Conservation (phyloP, 169 alveolate genomes). For the Eimeria necatrix region DNA sequence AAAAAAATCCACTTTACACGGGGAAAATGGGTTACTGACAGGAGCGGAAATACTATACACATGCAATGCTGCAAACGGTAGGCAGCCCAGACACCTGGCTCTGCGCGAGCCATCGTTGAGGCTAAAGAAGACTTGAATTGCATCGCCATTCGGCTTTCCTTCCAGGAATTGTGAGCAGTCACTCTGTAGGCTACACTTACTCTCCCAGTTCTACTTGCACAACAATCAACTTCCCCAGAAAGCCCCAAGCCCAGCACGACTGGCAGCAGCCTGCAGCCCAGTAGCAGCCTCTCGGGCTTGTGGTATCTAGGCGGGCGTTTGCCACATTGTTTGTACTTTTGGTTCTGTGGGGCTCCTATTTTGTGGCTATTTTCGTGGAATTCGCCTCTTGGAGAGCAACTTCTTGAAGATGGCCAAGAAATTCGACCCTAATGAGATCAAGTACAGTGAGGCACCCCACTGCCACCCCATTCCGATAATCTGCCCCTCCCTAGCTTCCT, state of each 20-base stretch:
- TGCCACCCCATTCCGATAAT: background rate
- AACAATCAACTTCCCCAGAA: background rate
- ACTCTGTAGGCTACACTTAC: too few relatives aligned
- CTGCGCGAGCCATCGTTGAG: too few relatives aligned
- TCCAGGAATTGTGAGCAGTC: background rate
- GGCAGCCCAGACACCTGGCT: too few relatives aligned
- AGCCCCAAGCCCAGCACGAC: constrained; percentile 28
- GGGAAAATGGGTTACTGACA: too few relatives aligned
- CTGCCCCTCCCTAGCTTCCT: background rate
- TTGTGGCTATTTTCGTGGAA: constrained; percentile 49
- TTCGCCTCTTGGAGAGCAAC: background rate
- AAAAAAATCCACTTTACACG: too few relatives aligned
- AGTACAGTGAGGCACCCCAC: constrained; percentile 79
- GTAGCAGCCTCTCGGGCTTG: constrained; percentile 24
- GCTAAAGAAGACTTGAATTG: too few relatives aligned
- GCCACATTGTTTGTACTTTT: background rate
- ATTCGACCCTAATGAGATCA: constrained; percentile 86
- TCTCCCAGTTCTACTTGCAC: background rate
- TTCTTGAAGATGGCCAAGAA: constrained; percentile 85
- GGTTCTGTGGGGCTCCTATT: constrained; percentile 39
- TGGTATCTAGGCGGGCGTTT: background rate
- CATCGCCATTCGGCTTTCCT: background rate
- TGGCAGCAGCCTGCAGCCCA: constrained; percentile 18
- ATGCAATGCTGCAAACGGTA: too few relatives aligned
- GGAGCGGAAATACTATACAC: too few relatives aligned